A percentile compares a stretch with the other conserved stretches of the same genome.
These are phyloP conservation scores for Colletotrichum somersetense DNA, from an alignment of 2,329 filamentous ascomycete species.

Conservation along the genomic window DNA sequence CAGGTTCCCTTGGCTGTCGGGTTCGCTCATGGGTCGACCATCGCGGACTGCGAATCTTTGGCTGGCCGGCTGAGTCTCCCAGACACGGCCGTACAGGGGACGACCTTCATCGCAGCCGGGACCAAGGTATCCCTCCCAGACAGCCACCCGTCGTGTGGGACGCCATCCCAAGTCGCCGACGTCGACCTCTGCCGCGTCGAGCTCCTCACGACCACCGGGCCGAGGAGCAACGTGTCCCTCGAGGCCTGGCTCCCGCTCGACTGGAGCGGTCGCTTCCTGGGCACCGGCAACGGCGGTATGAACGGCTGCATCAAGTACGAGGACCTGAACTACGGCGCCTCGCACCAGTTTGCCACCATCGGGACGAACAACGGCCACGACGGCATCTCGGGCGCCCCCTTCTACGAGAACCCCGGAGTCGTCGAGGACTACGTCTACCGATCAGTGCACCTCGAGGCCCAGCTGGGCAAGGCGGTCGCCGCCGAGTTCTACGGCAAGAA, in stretches of 20 bases:
- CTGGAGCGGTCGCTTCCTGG: conserved; percentile 60
- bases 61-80: conserved; percentile 28
- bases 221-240: conserved; percentile 57
- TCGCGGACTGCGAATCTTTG: conserved; percentile 17
- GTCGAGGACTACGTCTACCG: conserved; percentile 54
- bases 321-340: conserved; percentile 59
- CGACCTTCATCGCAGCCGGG: conserved; percentile 43
- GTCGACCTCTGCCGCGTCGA: conserved; percentile 48
- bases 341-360: conserved; percentile 60
- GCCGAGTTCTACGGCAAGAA: conserved; percentile 59
- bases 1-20: conserved; percentile 5
- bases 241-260: conserved; percentile 62
- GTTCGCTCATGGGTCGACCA: background rate
- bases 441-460: conserved; percentile 61
- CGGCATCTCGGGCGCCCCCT: conserved; percentile 52
- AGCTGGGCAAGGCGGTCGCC: conserved; percentile 61
- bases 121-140: conserved; percentile 51
- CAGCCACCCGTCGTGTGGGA: conserved; percentile 51
- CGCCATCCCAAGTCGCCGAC: conserved; percentile 35
- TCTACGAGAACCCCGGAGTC: conserved; percentile 53
- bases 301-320: conserved; percentile 62
- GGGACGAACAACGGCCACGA: conserved; percentile 66
- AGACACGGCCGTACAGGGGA: conserved; percentile 46
- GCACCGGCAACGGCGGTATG: conserved; percentile 63
- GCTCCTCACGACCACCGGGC: conserved; percentile 46